Percentiles rank a stretch among this genome's conserved stretches.
Evolutionary conservation across 768 basidiomycete genomes (phyloP).

Genomic region (Lentinus tigrinus): DNA sequence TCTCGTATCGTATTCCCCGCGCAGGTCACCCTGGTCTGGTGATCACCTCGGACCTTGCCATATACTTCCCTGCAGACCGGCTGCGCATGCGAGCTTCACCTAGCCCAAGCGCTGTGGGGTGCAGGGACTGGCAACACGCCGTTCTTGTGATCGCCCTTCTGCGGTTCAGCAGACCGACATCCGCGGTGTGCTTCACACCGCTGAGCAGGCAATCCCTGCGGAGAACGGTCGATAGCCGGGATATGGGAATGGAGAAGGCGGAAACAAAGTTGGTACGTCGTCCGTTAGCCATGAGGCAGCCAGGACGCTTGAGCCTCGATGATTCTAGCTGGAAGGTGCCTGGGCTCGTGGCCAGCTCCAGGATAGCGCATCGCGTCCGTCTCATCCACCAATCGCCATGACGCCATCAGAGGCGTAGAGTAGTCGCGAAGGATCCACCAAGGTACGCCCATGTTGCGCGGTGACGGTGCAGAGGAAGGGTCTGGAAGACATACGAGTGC

Average conservation of each 20-base stretch:
- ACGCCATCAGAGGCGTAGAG: not conserved
- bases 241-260: not conserved
- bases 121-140: not conserved
- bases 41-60: not conserved
- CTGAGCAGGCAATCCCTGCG: not conserved
- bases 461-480: not conserved
- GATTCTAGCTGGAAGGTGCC: not conserved
- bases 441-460: not conserved
- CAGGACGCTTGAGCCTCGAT: not conserved
- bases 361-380: not conserved
- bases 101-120: not conserved
- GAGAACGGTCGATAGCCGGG: not conserved
- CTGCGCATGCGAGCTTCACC: not conserved
- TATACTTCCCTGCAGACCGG: not conserved
- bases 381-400: not conserved
- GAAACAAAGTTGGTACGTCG: not conserved
- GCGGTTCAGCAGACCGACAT: not conserved
- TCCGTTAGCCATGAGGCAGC: constrained; percentile 9
- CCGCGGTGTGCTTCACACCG: not conserved
- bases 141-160: not conserved
- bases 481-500: not conserved
- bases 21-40: not conserved
- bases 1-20: not conserved
- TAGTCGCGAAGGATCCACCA: not conserved
- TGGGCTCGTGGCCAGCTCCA: not conserved